phyloP scores from a whole-genome alignment of 2,329 filamentous ascomycete genomes.

The Calonectria fujianensis region DNA sequence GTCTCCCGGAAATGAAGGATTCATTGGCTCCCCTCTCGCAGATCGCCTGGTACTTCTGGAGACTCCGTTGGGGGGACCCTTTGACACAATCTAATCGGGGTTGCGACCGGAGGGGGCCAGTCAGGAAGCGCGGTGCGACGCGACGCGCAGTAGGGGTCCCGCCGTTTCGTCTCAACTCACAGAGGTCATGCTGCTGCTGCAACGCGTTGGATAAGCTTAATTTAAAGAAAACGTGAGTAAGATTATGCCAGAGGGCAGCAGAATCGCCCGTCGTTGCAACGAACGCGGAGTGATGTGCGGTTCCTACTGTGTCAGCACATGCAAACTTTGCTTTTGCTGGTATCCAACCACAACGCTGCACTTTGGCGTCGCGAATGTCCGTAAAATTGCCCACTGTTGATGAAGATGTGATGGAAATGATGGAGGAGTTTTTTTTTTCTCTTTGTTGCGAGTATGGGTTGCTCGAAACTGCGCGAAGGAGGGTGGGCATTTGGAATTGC shows the following conservation, averaged over 20 bases:
- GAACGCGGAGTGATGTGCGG: background rate
- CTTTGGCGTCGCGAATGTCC: background rate
- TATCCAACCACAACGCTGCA: background rate
- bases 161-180: background rate
- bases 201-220: background rate
- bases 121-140: background rate
- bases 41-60: background rate
- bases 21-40: background rate
- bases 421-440: background rate
- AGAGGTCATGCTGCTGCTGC: background rate
- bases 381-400: background rate
- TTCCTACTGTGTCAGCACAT: background rate
- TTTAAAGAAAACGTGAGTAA: background rate
- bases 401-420: background rate
- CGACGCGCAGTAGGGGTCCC: background rate
- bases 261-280: background rate
- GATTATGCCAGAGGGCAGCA: background rate
- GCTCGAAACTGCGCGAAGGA: background rate
- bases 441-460: background rate
- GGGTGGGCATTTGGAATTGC: background rate
- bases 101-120: background rate
- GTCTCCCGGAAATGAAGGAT: background rate
- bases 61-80: background rate
- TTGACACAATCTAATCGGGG: background rate
- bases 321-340: background rate